phyloP scores from a whole-genome alignment of 2,329 filamentous ascomycete species.

The Neoscytalidium dimidiatum region DNA sequence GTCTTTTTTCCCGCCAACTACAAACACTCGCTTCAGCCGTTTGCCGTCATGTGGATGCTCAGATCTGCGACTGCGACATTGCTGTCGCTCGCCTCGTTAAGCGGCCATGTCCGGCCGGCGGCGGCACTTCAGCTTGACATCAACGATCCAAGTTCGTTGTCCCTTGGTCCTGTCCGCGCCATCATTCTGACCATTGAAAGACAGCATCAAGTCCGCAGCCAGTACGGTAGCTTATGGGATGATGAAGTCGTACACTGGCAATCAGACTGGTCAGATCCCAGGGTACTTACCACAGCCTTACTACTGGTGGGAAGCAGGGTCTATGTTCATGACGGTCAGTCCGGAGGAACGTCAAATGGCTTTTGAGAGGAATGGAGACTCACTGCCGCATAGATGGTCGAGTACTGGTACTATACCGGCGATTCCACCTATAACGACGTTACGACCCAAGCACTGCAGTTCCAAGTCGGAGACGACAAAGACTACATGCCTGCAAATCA shows the following conservation, averaged over 20 bases:
- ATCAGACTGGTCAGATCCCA: conserved; percentile 51
- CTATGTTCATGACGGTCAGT: conserved; percentile 51
- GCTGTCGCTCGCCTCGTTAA: not conserved
- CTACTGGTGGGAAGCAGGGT: conserved; percentile 72
- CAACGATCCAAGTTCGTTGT: not conserved
- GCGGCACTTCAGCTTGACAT: conserved; percentile 1
- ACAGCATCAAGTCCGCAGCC: conserved; percentile 46
- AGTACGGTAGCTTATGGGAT: conserved; percentile 49
- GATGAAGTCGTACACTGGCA: conserved; percentile 55
- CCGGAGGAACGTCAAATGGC: no score
- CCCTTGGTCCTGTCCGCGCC: no score
- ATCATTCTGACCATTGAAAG: not conserved
- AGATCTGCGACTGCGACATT: not conserved
- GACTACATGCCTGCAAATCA: conserved; percentile 35
- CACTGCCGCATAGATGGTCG: conserved; percentile 58
- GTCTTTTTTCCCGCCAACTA: not conserved
- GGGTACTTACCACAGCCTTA: conserved; percentile 55
- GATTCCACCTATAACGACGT: conserved; percentile 71
- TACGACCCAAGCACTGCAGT: conserved; percentile 52
- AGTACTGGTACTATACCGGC: conserved; percentile 84
- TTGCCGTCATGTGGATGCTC: not conserved
- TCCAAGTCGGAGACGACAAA: conserved; percentile 33
- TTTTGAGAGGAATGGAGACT: not conserved
- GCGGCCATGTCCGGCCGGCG: not conserved
- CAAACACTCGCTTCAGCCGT: not conserved